Percentiles rank a stretch among this genome's conserved stretches.
Evolutionary conservation across 163 green algal genomes (phyloP).

Genomic region (Trebouxiophyceae sp.): DNA sequence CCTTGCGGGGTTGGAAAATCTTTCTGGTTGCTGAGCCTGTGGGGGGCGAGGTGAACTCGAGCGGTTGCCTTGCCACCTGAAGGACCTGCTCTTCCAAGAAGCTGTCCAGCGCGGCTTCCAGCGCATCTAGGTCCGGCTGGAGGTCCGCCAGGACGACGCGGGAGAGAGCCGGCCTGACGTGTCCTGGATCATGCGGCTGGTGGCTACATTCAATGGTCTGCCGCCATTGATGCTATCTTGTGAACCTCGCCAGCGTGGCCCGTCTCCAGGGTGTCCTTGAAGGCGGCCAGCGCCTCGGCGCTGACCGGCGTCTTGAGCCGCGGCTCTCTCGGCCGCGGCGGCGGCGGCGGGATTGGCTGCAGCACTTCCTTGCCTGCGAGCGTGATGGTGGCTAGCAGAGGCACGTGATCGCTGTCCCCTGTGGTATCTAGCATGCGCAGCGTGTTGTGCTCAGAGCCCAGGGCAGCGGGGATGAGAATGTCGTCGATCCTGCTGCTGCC

Average conservation of each 20-base stretch:
- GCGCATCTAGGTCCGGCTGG: background rate
- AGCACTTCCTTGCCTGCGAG: background rate
- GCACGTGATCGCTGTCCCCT: background rate
- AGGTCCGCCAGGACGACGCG: background rate
- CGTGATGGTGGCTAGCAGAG: background rate
- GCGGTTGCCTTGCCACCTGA: no score
- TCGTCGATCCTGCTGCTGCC: constrained; percentile 1
- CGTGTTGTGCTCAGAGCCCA: background rate
- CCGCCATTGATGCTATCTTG: no score
- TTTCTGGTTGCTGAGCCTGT: no score
- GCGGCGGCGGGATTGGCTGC: background rate
- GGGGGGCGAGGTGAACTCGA: no score
- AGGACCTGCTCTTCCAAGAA: background rate
- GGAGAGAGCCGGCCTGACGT: background rate
- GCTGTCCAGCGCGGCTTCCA: background rate
- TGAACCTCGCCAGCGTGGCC: background rate
- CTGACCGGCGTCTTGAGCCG: background rate
- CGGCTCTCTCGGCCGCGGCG: background rate
- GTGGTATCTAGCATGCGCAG: background rate
- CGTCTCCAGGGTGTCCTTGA: background rate
- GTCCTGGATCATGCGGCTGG: background rate
- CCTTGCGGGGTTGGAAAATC: no score
- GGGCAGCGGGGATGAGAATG: background rate
- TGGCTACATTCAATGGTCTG: no score
- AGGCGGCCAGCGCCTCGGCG: background rate